A percentile compares a stretch with the other conserved stretches of the same genome.
Conservation (phyloP, 805 yeast genomes). For the Barnettozyma pratensis region DNA sequence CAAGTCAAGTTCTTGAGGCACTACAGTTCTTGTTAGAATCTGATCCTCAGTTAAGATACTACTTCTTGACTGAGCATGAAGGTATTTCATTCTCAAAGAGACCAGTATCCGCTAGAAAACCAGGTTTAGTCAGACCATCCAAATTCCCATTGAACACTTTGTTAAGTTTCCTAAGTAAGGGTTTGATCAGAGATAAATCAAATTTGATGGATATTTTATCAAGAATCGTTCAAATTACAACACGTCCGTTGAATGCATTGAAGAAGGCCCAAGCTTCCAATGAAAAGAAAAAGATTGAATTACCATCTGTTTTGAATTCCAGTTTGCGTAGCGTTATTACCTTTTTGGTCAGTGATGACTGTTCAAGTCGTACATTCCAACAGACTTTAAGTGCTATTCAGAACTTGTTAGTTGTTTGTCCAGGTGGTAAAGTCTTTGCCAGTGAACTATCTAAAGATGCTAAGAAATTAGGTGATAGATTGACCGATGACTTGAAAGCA, state of each 20-base stretch:
- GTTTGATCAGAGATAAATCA: conserved; percentile 64
- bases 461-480: conserved; percentile 41
- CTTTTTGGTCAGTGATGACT: conserved; percentile 73
- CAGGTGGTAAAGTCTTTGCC: conserved; percentile 62
- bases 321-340: conserved; percentile 60
- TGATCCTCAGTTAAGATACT: conserved; percentile 63
- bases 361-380: conserved; percentile 80
- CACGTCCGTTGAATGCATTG: conserved; percentile 61
- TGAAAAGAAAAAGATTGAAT: conserved; percentile 28
- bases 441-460: conserved; percentile 63
- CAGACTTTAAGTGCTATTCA: conserved; percentile 80
- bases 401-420: conserved; percentile 56
- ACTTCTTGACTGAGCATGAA: conserved; percentile 76
- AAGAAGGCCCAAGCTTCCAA: conserved; percentile 31
- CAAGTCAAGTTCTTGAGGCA: conserved; percentile 73
- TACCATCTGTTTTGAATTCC: conserved; percentile 61
- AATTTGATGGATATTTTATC: conserved; percentile 74
- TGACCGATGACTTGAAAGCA: conserved; percentile 9
- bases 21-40: conserved; percentile 65
- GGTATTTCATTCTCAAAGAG: conserved; percentile 33
- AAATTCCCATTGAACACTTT: conserved; percentile 73
- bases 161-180: conserved; percentile 55
- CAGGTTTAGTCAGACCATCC: conserved; percentile 32
- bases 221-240: conserved; percentile 67
- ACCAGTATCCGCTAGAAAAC: conserved; percentile 30